phyloP scores from a whole-genome alignment of 495 filamentous ascomycete genomes.

The Jackrogersella minutella region DNA sequence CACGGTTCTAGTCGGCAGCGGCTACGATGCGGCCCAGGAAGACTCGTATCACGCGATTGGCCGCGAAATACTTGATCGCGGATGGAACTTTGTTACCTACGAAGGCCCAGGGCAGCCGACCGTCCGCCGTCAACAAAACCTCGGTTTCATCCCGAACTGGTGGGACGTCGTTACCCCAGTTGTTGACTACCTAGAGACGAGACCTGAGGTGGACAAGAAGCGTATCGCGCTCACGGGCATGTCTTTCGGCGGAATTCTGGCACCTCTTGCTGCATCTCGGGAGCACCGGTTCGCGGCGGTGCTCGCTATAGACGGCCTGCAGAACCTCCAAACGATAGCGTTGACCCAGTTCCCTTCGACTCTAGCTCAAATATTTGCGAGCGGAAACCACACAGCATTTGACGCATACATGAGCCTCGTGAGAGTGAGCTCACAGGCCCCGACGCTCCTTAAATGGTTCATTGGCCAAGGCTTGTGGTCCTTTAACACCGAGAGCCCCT shows the following conservation, averaged over 20 bases:
- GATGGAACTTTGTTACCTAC: conserved; percentile 57
- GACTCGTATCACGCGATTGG: conserved; percentile 52
- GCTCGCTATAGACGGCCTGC: conserved; percentile 52
- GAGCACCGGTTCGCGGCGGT: conserved; percentile 55
- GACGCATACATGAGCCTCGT: conserved; percentile 28
- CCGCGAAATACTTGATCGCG: conserved; percentile 48
- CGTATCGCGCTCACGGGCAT: conserved; percentile 48
- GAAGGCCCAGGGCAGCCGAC: conserved; percentile 61
- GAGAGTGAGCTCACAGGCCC: not conserved
- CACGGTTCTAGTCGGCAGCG: conserved; percentile 50
- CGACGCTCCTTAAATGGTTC: conserved; percentile 42
- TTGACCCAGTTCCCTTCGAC: not conserved
- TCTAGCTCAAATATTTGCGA: not conserved
- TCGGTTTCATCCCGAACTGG: conserved; percentile 61
- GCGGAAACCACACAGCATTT: conserved; percentile 20
- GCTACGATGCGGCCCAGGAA: conserved; percentile 56
- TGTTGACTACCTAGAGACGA: conserved; percentile 51
- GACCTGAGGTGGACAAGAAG: conserved; percentile 42
- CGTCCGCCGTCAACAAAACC: conserved; percentile 52
- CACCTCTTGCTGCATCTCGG: conserved; percentile 50
- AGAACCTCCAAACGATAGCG: conserved; percentile 23
- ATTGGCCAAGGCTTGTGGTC: conserved; percentile 52
- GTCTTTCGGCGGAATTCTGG: conserved; percentile 51
- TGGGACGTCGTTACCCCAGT: conserved; percentile 55
- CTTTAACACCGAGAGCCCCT: conserved; percentile 48